phyloP scores from a whole-genome alignment of 1,284 basidiomycete genomes.

The Boletellus sp. region DNA sequence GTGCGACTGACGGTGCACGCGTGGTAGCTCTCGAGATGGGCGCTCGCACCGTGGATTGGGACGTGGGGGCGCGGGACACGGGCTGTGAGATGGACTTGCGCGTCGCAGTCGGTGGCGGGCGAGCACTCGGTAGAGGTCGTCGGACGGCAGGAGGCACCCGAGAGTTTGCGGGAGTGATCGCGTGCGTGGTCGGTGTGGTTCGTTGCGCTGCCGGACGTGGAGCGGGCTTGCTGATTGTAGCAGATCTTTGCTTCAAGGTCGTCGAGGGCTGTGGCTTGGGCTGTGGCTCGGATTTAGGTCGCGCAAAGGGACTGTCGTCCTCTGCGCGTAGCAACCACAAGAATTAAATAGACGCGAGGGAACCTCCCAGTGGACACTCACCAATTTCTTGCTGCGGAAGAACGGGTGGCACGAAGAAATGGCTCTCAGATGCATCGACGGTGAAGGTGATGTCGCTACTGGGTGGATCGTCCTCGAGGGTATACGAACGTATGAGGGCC shows the following conservation, averaged over 20 bases:
- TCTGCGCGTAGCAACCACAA: conserved; percentile 7
- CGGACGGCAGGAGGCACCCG: conserved; percentile 11
- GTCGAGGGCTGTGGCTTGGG: conserved; percentile 12
- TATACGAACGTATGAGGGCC: conserved; percentile 39
- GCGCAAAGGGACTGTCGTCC: conserved; percentile 30
- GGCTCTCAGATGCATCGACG: conserved; percentile 29
- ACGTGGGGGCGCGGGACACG: conserved; percentile 22
- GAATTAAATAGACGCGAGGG: not conserved
- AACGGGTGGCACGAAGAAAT: conserved; percentile 16
- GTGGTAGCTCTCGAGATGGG: conserved; percentile 19
- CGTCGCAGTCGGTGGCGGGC: conserved; percentile 2
- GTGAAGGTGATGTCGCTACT: conserved; percentile 27
- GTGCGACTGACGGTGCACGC: conserved; percentile 15
- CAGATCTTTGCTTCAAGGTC: not conserved
- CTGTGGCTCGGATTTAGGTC: conserved; percentile 10
- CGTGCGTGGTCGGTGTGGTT: conserved; percentile 3
- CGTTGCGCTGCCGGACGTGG: conserved; percentile 11
- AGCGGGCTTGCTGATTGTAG: not conserved
- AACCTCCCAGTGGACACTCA: conserved; percentile 14
- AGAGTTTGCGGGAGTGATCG: conserved; percentile 1
- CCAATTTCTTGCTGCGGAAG: conserved; percentile 37
- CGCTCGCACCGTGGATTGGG: conserved; percentile 19
- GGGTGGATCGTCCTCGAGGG: conserved; percentile 35
- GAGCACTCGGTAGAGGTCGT: conserved; percentile 9
- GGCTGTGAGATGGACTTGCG: conserved; percentile 18